Evolutionary conservation across 2,329 filamentous ascomycete genomes (phyloP).

Genomic region (Ilyonectria sp.): DNA sequence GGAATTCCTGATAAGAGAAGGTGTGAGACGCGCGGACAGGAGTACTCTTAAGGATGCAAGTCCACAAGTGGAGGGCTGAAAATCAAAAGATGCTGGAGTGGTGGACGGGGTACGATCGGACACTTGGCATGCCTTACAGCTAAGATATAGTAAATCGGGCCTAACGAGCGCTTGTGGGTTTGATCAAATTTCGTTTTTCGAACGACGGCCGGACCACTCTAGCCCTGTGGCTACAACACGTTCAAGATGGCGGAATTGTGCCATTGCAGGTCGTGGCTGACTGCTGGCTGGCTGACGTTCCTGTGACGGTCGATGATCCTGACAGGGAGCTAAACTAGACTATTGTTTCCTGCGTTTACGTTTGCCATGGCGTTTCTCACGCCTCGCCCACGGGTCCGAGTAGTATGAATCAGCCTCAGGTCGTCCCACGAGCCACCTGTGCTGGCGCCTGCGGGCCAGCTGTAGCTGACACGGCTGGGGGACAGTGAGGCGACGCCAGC

Average conservation of each 20-base stretch:
- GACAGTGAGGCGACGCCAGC: not conserved
- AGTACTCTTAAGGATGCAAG: conserved; percentile 9
- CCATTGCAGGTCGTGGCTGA: not conserved
- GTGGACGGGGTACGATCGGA: not conserved
- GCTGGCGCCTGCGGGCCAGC: not conserved
- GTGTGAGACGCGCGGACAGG: conserved; percentile 2
- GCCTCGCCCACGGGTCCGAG: not conserved
- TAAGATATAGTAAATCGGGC: conserved; percentile 19
- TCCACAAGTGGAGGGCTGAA: conserved; percentile 10
- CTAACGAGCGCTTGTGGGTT: not conserved
- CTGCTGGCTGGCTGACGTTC: conserved; percentile 12
- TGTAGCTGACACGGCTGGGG: not conserved
- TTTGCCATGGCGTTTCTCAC: not conserved
- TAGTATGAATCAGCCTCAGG: not conserved
- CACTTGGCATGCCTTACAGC: conserved; percentile 12
- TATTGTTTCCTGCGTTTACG: not conserved
- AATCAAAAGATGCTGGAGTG: conserved; percentile 24
- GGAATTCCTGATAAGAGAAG: conserved; percentile 1
- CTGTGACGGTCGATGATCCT: conserved; percentile 14
- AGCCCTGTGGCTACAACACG: conserved; percentile 1
- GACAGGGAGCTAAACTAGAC: conserved; percentile 19
- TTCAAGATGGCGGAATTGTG: conserved; percentile 8
- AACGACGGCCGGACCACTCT: not conserved
- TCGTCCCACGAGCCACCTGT: not conserved
- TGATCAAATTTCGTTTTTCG: conserved; percentile 1